Evolutionary conservation across 306 rosid species (phyloP).

Genomic region (Quercus mongolica): DNA sequence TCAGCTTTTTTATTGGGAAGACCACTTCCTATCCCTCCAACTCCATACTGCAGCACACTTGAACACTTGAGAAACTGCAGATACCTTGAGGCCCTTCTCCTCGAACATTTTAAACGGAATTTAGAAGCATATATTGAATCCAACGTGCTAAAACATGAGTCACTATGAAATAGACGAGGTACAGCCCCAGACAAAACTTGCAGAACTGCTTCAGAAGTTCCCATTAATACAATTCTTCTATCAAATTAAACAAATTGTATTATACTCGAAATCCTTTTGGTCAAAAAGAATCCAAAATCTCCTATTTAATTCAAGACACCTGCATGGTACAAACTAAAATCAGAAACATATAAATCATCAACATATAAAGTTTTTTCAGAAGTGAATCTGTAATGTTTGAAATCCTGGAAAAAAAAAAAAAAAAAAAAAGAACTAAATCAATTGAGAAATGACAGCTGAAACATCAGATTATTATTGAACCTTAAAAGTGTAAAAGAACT

Average conservation of each 20-base stretch:
- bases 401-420: background rate
- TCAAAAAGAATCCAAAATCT: background rate
- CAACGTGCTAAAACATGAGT: slow-evolving; percentile 18
- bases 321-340: background rate
- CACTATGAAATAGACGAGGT: slow-evolving; percentile 34
- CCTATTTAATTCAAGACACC: background rate
- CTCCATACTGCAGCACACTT: slow-evolving; percentile 25
- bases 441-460: background rate
- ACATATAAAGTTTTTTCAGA: background rate
- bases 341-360: background rate
- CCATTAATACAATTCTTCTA: slow-evolving; percentile 31
- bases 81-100: slow-evolving; percentile 35
- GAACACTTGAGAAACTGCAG: slow-evolving; percentile 29
- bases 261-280: background rate
- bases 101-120: slow-evolving; percentile 30
- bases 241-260: slow-evolving; percentile 6
- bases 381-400: background rate
- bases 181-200: slow-evolving; percentile 43
- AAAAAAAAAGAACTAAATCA: background rate
- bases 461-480: background rate
- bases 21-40: slow-evolving; percentile 28
- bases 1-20: slow-evolving; percentile 7
- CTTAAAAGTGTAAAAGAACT: background rate
- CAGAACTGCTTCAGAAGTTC: slow-evolving; percentile 47
- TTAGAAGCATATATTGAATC: slow-evolving; percentile 22